Evolutionary conservation across 129 eudicot genomes (phyloP).

Genomic region (Flaveria trinervia): DNA sequence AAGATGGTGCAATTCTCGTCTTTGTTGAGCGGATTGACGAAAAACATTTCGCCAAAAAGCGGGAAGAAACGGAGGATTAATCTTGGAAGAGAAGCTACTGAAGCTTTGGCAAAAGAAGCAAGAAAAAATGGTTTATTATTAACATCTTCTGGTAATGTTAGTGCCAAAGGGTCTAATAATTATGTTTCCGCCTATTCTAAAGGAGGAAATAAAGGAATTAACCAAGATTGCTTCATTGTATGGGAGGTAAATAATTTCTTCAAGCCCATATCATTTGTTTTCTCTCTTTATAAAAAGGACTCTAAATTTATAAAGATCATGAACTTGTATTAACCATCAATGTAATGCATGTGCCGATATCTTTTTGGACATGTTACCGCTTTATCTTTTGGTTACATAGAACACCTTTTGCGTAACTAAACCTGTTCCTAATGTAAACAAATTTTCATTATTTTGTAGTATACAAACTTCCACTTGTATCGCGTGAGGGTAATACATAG

Average conservation of each 20-base stretch:
- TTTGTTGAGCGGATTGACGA: slow-evolving; percentile 59
- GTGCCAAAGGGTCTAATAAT: slow-evolving; percentile 43
- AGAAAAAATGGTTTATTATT: slow-evolving; percentile 55
- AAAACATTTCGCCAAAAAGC: slow-evolving; percentile 45
- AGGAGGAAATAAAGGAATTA: slow-evolving; percentile 81
- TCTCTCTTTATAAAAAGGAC: not conserved
- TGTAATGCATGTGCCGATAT: no score
- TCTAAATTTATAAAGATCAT: not conserved
- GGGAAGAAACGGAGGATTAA: slow-evolving; percentile 47
- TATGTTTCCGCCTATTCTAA: slow-evolving; percentile 58
- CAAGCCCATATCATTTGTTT: not conserved
- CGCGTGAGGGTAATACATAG: no score
- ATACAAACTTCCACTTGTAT: no score
- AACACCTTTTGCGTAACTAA: no score
- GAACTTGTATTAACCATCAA: not conserved
- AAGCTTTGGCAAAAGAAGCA: slow-evolving; percentile 65
- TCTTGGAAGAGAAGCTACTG: slow-evolving; percentile 67
- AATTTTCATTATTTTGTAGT: no score
- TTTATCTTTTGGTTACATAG: no score
- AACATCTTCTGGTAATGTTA: slow-evolving; percentile 56
- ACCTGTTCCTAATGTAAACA: no score
- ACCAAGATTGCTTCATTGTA: slow-evolving; percentile 73
- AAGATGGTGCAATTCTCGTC: slow-evolving; percentile 81
- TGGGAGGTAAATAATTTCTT: slow-evolving; percentile 69
- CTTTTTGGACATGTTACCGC: no score